A percentile compares a stretch with the other conserved stretches of the same genome.
phyloP scores from a whole-genome alignment of 2,329 filamentous ascomycete species.

The Clonostachys byssicola region DNA sequence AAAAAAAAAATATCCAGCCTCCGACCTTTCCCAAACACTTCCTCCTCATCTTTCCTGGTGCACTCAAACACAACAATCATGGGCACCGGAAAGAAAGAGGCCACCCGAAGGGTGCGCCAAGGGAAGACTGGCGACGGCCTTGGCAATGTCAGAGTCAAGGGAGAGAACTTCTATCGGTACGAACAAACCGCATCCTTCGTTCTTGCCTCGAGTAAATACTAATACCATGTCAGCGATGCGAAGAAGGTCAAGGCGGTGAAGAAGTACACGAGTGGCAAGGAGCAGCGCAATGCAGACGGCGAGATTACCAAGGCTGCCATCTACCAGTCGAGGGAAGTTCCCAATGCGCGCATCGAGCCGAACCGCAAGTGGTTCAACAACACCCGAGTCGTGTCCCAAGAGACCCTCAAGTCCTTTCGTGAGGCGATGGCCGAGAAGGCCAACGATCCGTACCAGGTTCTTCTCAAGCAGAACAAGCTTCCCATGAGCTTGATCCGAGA shows the following conservation, averaged over 20 bases:
- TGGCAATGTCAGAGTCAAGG: conserved; percentile 87
- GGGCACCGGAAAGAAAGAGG: conserved; percentile 92
- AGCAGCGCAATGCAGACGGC: conserved; percentile 76
- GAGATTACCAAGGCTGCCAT: conserved; percentile 80
- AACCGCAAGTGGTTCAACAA: conserved; percentile 99
- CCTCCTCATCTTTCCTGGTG: conserved; percentile 5
- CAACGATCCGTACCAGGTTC: conserved; percentile 85
- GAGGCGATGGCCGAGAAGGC: conserved; percentile 89
- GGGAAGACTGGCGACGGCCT: conserved; percentile 83
- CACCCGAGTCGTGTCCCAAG: conserved; percentile 83
- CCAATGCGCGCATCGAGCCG: conserved; percentile 84
- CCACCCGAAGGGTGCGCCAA: conserved; percentile 75
- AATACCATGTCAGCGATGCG: conserved; percentile 43
- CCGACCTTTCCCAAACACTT: neutral
- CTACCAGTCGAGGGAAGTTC: conserved; percentile 79
- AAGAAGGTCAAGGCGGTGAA: conserved; percentile 89
- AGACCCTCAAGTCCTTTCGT: conserved; percentile 81
- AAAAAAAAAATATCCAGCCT: conserved; percentile 6
- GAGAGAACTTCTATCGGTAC: conserved; percentile 96
- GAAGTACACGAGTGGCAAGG: conserved; percentile 84
- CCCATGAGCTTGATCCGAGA: conserved; percentile 93
- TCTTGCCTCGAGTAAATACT: neutral
- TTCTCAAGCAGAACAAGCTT: conserved; percentile 96
- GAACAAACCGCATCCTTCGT: conserved; percentile 8
- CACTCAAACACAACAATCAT: conserved; percentile 37